Conservation (phyloP, 768 basidiomycete species). For the Chalciporus chontae region DNA sequence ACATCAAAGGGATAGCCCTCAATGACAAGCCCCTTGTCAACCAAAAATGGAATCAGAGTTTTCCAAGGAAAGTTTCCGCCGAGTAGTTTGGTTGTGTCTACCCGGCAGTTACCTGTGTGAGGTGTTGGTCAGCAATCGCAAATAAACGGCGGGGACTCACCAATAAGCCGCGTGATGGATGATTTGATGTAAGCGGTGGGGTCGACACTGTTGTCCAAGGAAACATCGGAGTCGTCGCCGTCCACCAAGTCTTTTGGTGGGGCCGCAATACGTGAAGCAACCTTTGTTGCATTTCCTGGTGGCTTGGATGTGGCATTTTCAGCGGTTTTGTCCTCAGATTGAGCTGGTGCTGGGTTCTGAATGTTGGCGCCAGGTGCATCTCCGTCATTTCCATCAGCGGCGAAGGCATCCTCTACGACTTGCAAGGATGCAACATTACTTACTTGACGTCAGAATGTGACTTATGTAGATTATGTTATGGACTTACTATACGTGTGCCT, state of each 20-base stretch:
- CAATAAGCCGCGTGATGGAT: background rate
- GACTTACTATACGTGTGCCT: slow-evolving; percentile 1
- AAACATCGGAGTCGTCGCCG: no score
- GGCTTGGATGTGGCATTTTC: no score
- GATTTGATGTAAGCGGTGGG: background rate
- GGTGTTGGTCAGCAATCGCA: no score
- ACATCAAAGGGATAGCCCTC: background rate
- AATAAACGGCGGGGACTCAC: background rate
- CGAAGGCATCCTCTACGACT: background rate
- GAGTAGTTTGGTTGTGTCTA: background rate
- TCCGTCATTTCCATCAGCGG: background rate
- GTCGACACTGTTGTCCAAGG: no score
- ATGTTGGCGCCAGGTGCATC: background rate
- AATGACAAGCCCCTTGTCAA: background rate
- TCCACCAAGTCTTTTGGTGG: no score
- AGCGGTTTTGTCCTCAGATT: no score
- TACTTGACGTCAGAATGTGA: background rate
- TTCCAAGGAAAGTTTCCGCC: slow-evolving; percentile 3
- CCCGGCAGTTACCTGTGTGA: background rate
- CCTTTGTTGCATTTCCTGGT: no score
- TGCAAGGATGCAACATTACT: background rate
- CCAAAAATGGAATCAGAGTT: background rate
- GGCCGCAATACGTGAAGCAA: no score
- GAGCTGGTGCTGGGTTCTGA: no score
- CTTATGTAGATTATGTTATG: no score